A percentile compares a stretch with the other conserved stretches of the same genome.
phyloP scores from a whole-genome alignment of 805 yeast genomes.

The Ogataea sp. region DNA sequence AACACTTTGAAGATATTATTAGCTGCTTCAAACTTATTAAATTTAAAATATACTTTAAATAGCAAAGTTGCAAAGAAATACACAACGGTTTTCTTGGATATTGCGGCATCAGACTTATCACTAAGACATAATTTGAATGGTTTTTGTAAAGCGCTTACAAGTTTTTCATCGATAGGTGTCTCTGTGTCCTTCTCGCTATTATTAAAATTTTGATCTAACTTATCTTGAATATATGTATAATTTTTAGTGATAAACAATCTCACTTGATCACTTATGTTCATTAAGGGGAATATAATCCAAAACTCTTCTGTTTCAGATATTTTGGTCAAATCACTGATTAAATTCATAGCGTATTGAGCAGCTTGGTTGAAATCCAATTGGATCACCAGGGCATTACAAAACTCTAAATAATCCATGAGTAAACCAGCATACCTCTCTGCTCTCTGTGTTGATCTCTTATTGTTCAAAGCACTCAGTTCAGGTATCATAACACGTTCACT shows the following conservation, averaged over 20 bases:
- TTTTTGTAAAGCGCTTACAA: conserved; percentile 42
- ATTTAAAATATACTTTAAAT: conserved; percentile 58
- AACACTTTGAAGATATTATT: conserved; percentile 67
- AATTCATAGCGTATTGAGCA: conserved; percentile 7
- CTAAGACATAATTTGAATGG: conserved; percentile 72
- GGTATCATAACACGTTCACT: background rate
- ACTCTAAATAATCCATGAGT: background rate
- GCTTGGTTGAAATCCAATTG: conserved; percentile 13
- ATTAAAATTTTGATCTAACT: too few species aligned
- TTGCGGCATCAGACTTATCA: conserved; percentile 54
- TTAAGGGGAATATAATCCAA: conserved; percentile 14
- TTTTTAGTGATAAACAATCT: conserved; percentile 5
- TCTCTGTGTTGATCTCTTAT: background rate
- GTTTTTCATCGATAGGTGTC: conserved; percentile 16
- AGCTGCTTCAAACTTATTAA: conserved; percentile 65
- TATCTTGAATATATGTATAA: background rate
- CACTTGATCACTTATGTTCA: conserved; percentile 10
- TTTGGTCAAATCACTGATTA: conserved; percentile 7
- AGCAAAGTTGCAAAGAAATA: conserved; percentile 65
- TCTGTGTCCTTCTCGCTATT: too few species aligned
- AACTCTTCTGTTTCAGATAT: conserved; percentile 9
- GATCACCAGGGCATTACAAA: background rate
- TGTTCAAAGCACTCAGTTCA: background rate
- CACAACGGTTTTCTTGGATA: conserved; percentile 53
- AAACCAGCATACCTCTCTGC: background rate